Conservation (phyloP, 2,329 filamentous ascomycete species). For the Sporothrix pseudoabietina region DNA sequence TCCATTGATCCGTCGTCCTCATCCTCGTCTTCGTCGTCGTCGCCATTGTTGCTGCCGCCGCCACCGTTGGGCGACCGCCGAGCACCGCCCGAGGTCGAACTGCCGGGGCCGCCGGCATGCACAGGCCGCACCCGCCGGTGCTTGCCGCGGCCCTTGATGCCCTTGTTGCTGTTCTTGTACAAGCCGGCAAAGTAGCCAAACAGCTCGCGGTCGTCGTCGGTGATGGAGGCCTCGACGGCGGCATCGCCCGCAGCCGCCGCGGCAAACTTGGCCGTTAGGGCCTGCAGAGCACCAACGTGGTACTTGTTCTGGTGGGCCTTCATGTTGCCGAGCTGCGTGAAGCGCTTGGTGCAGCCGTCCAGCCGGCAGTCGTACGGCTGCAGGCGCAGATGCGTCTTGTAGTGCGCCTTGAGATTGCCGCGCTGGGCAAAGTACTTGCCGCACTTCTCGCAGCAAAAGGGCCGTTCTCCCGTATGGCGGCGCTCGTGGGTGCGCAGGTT, state of each 20-base stretch:
- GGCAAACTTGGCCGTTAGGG: conserved; percentile 71
- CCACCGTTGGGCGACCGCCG: neutral
- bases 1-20: neutral
- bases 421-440: conserved; percentile 82
- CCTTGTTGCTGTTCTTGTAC: conserved; percentile 99
- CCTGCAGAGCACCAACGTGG: conserved; percentile 71
- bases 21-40: neutral
- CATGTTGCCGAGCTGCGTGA: conserved; percentile 87
- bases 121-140: conserved; percentile 64
- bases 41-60: neutral
- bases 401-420: conserved; percentile 82
- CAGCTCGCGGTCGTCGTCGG: conserved; percentile 65
- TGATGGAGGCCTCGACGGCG: conserved; percentile 54
- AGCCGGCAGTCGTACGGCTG: conserved; percentile 82
- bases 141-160: conserved; percentile 93
- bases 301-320: conserved; percentile 97
- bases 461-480: conserved; percentile 83
- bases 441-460: conserved; percentile 77
- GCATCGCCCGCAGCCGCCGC: conserved; percentile 61
- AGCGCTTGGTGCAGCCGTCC: conserved; percentile 82
- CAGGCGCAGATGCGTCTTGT: conserved; percentile 73
- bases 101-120: conserved; percentile 29
- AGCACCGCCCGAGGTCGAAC: neutral
- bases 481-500: conserved; percentile 92
- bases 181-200: conserved; percentile 79